phyloP scores from a whole-genome alignment of 108 stramenopile genomes.

The Nitzschia sp. region DNA sequence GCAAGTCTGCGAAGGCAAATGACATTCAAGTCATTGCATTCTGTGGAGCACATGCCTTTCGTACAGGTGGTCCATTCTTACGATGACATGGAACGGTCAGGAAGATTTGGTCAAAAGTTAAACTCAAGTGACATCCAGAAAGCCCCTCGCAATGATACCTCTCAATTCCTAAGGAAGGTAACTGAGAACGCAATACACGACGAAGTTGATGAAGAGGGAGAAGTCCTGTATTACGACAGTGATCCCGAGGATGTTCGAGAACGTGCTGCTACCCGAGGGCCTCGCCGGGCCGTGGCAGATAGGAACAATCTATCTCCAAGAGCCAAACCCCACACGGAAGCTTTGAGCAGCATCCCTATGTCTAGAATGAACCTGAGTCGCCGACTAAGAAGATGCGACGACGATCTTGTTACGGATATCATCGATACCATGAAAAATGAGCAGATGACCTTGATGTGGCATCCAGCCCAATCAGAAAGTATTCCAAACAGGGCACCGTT shows the following conservation, averaged over 20 bases:
- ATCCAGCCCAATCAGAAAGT: slow-evolving; percentile 36
- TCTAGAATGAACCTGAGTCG: slow-evolving; percentile 20
- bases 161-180: slow-evolving; percentile 15
- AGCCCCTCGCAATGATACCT: slow-evolving; percentile 6
- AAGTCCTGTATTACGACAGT: slow-evolving; percentile 53
- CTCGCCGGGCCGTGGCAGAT: slow-evolving; percentile 26
- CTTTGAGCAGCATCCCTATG: slow-evolving; percentile 21
- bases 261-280: slow-evolving; percentile 23
- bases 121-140: slow-evolving; percentile 4
- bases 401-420: slow-evolving; percentile 25
- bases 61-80: slow-evolving; percentile 39
- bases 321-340: slow-evolving; percentile 14
- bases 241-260: slow-evolving; percentile 53
- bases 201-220: slow-evolving; percentile 17
- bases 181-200: slow-evolving; percentile 15
- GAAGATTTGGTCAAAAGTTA: slow-evolving; percentile 9
- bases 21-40: slow-evolving; percentile 39
- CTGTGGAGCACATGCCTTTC: slow-evolving; percentile 18
- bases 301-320: slow-evolving; percentile 1
- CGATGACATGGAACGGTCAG: slow-evolving; percentile 31
- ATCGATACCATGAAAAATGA: slow-evolving; percentile 48
- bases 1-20: slow-evolving; percentile 39
- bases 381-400: slow-evolving; percentile 15
- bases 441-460: slow-evolving; percentile 45
- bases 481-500: slow-evolving; percentile 29